phyloP scores from a whole-genome alignment of 306 rosid species.

The Geum urbanum region DNA sequence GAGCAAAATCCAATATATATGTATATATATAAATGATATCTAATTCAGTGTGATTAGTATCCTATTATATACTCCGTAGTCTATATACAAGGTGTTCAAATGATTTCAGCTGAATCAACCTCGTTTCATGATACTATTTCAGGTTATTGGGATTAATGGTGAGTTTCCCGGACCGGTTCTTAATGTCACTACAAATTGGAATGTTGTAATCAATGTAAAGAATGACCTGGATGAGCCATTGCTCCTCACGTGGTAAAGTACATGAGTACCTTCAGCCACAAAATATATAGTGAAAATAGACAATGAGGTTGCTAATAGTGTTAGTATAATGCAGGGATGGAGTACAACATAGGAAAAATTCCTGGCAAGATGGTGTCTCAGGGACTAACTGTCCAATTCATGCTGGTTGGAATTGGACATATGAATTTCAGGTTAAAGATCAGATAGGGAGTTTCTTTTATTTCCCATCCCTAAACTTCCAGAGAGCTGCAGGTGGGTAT shows the following conservation, averaged over 20 bases:
- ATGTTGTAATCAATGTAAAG: constrained; percentile 79
- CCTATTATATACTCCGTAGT: too few relatives aligned
- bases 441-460: constrained; percentile 97
- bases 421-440: constrained; percentile 90
- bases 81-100: too few relatives aligned
- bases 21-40: too few relatives aligned
- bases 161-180: constrained; percentile 78
- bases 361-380: constrained; percentile 94
- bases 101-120: background rate
- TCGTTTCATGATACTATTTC: constrained; percentile 20
- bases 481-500: constrained; percentile 89
- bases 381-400: constrained; percentile 98
- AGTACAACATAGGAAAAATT: constrained; percentile 74
- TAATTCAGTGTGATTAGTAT: background rate
- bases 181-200: constrained; percentile 91
- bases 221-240: constrained; percentile 86
- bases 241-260: constrained; percentile 74
- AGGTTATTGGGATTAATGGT: constrained; percentile 81
- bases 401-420: constrained; percentile 97
- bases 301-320: constrained; percentile 35
- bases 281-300: constrained; percentile 11
- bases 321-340: constrained; percentile 71
- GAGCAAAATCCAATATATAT: too few relatives aligned
- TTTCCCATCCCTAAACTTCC: constrained; percentile 81
- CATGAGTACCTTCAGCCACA: constrained; percentile 16